Base-by-base conservation (phyloP, 2,329 filamentous ascomycete species). In the Trichoderma aggressivum region DNA sequence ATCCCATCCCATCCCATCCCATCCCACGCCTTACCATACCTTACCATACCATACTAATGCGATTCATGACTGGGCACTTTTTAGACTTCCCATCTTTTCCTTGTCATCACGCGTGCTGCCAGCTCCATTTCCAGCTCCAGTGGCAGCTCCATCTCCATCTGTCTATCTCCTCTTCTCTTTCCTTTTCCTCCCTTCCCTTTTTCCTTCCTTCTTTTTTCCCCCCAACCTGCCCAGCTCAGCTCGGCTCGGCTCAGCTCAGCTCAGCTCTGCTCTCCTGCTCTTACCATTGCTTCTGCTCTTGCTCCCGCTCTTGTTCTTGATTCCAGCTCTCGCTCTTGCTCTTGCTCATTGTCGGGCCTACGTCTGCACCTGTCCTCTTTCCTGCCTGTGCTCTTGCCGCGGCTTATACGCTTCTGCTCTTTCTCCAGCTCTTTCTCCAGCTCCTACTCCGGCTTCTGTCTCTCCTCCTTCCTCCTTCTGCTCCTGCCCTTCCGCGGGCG, bases 81-180 rank as follows among this genome's bases (percentile, higher is more conserved):
- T 50, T 60, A 60, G 36, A 32, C 28, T 60, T 47, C 39, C 56
- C 56, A 18, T 59, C 56, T 59, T 34, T 24, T 39, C 30, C 55
- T 30, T 60, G 24, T 50, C 28, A 34, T 68, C 55, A 59, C 65
- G 55, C 55, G 55, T 68, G 53, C 53, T 59, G 53, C 64, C 64
- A 30, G 59, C 24, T 63, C 26, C 43, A 34, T 24, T 43, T 70
- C 56, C 30, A 28, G 36, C 39, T 60, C 55, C 16, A 56, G 47
- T 53, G 12, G 53, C 28, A 26, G 53, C 18, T 26, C 16, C 43
- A 47, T 21, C 56, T 61, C 39, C 30, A 39, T 24, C 43, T 64
- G 47, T n/a, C n/a, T 26, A 16, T 60, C 59, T 34, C 30, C 28
- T 60, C 61, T 21, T n/a, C 30, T 7, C 16, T 36, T 62, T 7